A percentile compares a stretch with the other conserved stretches of the same genome.
Evolutionary conservation across 2,329 filamentous ascomycete species (phyloP).

Genomic region (Trichoderma endophyticum): DNA sequence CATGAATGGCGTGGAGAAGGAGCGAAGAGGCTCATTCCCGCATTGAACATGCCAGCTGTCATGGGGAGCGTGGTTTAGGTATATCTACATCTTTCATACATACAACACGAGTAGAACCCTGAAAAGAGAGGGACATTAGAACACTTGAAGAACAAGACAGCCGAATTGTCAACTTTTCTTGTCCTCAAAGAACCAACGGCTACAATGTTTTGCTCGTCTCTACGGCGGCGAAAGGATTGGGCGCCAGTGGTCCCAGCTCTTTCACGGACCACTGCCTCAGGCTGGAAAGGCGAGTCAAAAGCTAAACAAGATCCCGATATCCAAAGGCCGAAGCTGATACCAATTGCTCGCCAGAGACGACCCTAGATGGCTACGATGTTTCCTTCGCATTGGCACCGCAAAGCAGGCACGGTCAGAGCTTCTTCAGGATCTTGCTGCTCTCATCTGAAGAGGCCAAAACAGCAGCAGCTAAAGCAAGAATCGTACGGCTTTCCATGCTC

Average conservation of each 20-base stretch:
- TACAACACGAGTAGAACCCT: not conserved
- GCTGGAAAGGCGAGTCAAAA: constrained; percentile 29
- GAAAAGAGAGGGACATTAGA: not conserved
- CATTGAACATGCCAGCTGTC: not conserved
- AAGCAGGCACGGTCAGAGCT: not conserved
- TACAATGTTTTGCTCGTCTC: constrained; percentile 38
- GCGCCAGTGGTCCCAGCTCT: constrained; percentile 30
- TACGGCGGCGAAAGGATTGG: constrained; percentile 39
- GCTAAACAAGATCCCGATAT: not conserved
- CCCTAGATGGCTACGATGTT: constrained; percentile 45
- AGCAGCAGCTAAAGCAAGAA: constrained; percentile 30
- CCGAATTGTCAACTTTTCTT: not conserved
- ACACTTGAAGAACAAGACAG: not conserved
- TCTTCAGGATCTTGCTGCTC: constrained; percentile 41
- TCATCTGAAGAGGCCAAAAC: constrained; percentile 36
- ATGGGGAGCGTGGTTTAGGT: not conserved
- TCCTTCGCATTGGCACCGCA: constrained; percentile 35
- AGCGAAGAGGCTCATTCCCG: not conserved
- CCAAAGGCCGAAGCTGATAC: constrained; percentile 9
- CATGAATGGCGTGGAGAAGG: not conserved
- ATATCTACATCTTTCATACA: not conserved
- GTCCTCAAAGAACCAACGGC: not conserved
- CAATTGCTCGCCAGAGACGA: constrained; percentile 35
- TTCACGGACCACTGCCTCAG: constrained; percentile 11
- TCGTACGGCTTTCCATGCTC: constrained; percentile 41